Evolutionary conservation across 2,329 filamentous ascomycete species (phyloP).

Genomic region (Cladosporium phlei): DNA sequence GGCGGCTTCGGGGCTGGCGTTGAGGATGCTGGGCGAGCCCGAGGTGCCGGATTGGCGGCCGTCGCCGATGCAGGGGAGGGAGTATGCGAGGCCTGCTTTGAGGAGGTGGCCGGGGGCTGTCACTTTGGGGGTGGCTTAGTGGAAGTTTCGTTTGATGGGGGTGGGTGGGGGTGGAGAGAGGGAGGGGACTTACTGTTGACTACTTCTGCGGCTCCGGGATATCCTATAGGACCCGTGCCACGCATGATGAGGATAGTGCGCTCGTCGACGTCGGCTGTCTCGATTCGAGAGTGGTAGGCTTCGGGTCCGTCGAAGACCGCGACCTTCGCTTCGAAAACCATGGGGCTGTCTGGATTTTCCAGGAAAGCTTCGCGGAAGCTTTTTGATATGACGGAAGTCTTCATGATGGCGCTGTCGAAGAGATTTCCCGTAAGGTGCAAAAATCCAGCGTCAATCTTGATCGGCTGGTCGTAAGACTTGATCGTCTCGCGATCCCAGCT

Average conservation of each 20-base stretch:
- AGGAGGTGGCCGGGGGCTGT: conserved; percentile 27
- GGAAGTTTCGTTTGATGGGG: no score
- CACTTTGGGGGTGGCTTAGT: conserved; percentile 17
- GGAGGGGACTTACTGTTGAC: conserved; percentile 27
- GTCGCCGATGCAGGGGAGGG: conserved; percentile 48
- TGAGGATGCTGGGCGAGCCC: conserved; percentile 52
- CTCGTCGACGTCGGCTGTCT: conserved; percentile 28
- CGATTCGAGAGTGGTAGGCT: conserved; percentile 26
- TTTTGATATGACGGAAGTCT: conserved; percentile 26
- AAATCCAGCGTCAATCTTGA: conserved; percentile 50
- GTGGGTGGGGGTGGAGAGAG: no score
- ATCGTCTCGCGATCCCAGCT: conserved; percentile 50
- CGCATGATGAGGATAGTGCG: conserved; percentile 30
- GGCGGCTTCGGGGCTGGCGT: conserved; percentile 52
- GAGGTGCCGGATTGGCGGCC: conserved; percentile 54
- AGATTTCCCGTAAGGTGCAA: conserved; percentile 28
- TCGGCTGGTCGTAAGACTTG: conserved; percentile 40
- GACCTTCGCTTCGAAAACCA: conserved; percentile 28
- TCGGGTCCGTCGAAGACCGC: conserved; percentile 30
- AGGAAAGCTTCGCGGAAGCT: conserved; percentile 27
- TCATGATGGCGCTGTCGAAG: conserved; percentile 31
- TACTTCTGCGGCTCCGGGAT: conserved; percentile 29
- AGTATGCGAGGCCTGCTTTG: conserved; percentile 37
- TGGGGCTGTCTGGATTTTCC: conserved; percentile 22
- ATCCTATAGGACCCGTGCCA: conserved; percentile 27